Conservation (phyloP, 1,284 basidiomycete genomes). For the Melanopsichium pennsylvanicum region DNA sequence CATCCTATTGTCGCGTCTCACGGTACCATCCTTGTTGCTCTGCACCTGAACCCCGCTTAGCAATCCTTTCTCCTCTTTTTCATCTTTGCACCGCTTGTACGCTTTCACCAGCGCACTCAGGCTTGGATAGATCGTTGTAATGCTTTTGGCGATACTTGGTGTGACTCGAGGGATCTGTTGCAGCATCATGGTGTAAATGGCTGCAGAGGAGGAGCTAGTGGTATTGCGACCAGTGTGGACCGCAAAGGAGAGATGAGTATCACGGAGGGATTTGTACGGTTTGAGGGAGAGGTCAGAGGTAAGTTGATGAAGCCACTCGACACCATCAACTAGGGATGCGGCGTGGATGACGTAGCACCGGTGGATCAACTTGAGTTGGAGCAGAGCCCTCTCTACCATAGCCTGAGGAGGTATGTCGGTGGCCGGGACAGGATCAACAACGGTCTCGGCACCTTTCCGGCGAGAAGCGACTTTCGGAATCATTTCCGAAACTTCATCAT, state of each 20-base stretch:
- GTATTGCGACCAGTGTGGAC: conserved; percentile 41
- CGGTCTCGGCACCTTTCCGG: background rate
- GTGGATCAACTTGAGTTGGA: conserved; percentile 40
- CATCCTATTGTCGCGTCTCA: conserved; percentile 14
- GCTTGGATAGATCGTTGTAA: conserved; percentile 30
- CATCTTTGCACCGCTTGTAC: conserved; percentile 15
- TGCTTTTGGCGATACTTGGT: conserved; percentile 23
- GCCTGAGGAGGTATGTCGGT: conserved; percentile 5
- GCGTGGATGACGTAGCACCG: conserved; percentile 43
- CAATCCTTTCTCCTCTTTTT: conserved; percentile 7
- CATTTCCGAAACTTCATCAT: background rate
- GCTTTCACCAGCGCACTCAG: conserved; percentile 15
- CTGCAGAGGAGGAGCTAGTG: conserved; percentile 10
- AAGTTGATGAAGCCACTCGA: conserved; percentile 43
- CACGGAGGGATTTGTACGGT: conserved; percentile 42
- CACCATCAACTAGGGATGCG: conserved; percentile 22
- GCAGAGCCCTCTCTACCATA: conserved; percentile 17
- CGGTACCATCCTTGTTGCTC: conserved; percentile 34
- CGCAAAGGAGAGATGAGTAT: conserved; percentile 37
- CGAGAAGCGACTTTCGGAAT: conserved; percentile 9
- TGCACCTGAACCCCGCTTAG: conserved; percentile 18
- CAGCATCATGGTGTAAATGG: conserved; percentile 34
- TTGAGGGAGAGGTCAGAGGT: conserved; percentile 31
- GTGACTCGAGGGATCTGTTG: conserved; percentile 45
- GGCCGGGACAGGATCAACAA: too few species aligned